Percentiles rank a stretch among this genome's conserved stretches.
These are phyloP conservation scores for Russula virescens DNA, from an alignment of 768 basidiomycete species.

Conservation along the genomic window DNA sequence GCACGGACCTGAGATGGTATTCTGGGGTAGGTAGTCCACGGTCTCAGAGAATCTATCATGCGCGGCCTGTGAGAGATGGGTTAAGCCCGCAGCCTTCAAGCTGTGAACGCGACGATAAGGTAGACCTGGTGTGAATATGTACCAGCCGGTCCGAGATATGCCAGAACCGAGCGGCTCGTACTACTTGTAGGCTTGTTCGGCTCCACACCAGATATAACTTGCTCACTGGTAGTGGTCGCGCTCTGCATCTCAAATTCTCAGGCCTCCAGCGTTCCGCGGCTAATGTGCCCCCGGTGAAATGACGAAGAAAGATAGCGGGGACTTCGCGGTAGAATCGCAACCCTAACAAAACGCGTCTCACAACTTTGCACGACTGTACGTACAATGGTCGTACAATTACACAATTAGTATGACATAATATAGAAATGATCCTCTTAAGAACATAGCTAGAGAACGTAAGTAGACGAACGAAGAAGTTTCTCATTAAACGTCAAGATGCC, in stretches of 20 bases:
- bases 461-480: neutral
- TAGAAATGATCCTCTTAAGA: neutral
- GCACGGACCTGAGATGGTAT: conserved; percentile 25
- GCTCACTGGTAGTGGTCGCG: neutral
- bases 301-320: neutral
- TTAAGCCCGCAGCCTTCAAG: conserved; percentile 25
- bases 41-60: conserved; percentile 40
- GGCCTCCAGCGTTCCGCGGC: too few species aligned
- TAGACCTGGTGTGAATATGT: conserved; percentile 65
- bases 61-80: conserved; percentile 39
- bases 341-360: too few species aligned
- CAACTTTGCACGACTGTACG: neutral
- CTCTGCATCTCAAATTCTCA: too few species aligned
- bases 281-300: neutral
- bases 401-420: neutral
- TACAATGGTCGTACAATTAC: neutral
- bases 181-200: neutral
- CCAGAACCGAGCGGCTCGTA: conserved; percentile 32
- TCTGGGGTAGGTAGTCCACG: conserved; percentile 35
- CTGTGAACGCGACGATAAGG: conserved; percentile 19
- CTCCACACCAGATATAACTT: neutral
- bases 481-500: neutral
- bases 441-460: neutral
- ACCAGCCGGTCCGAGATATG: conserved; percentile 61
- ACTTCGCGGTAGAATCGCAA: too few species aligned